phyloP scores from a whole-genome alignment of 176 grass and related monocot genomes.

The Puccinellia tenuiflora region DNA sequence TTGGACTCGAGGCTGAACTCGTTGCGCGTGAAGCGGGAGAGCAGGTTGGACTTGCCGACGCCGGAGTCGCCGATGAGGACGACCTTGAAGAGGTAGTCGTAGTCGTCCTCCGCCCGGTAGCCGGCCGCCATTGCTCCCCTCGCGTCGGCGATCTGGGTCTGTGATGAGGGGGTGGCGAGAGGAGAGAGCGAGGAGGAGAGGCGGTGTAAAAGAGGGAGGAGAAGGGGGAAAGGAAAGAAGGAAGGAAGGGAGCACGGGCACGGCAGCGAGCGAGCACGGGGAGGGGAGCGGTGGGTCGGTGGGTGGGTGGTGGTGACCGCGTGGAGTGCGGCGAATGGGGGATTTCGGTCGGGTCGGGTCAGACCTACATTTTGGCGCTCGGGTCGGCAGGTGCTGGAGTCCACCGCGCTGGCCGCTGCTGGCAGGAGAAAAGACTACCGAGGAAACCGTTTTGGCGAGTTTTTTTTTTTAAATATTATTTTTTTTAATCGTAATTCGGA shows the following conservation, averaged over 20 bases:
- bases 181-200: background rate
- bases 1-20: constrained; percentile 99
- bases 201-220: background rate
- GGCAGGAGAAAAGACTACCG: no score
- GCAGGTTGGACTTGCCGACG: constrained; percentile 94
- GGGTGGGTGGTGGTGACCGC: background rate
- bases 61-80: constrained; percentile 95
- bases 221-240: background rate
- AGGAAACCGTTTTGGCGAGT: no score
- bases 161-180: background rate
- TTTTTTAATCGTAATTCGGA: no score
- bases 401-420: background rate
- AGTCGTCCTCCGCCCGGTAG: constrained; percentile 63
- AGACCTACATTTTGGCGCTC: background rate
- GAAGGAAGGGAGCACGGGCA: constrained; percentile 7
- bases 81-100: constrained; percentile 80
- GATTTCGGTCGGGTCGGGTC: constrained; percentile 31
- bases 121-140: constrained; percentile 43
- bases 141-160: constrained; percentile 30
- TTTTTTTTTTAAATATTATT: no score
- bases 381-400: background rate
- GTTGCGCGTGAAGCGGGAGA: constrained; percentile 96
- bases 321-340: constrained; percentile 30
- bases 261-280: constrained; percentile 37
- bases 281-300: background rate